Evolutionary conservation across 352 stramenopile species (phyloP).

Genomic region (Globisporangium takayamanum): DNA sequence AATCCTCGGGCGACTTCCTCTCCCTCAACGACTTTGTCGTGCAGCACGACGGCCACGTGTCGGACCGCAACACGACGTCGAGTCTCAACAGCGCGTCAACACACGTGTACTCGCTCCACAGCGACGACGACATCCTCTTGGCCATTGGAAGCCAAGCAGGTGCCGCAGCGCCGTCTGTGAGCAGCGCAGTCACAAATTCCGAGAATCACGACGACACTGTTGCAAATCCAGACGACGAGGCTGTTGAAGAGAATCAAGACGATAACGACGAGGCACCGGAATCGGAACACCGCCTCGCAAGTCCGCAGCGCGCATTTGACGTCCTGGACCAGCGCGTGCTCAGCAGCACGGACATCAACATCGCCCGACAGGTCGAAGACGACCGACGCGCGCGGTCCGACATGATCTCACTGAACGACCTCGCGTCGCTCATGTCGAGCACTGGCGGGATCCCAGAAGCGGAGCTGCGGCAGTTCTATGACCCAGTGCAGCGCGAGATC

Average conservation of each 20-base stretch:
- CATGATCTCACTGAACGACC: constrained; percentile 14
- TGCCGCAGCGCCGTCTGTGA: constrained; percentile 1
- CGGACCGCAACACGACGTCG: constrained; percentile 10
- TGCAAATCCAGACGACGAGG: not conserved
- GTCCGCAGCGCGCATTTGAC: not conserved
- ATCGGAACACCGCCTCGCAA: not conserved
- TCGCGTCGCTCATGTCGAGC: not conserved
- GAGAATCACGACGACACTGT: not conserved
- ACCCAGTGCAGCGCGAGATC: constrained; percentile 9
- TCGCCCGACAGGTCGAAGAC: not conserved
- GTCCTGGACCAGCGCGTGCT: not conserved
- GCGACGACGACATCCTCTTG: constrained; percentile 16
- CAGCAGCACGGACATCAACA: constrained; percentile 11
- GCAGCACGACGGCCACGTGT: constrained; percentile 21
- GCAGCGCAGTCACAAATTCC: not conserved
- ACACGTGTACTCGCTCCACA: constrained; percentile 17
- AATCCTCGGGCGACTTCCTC: constrained; percentile 29
- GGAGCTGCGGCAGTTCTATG: constrained; percentile 4
- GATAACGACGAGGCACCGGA: not conserved
- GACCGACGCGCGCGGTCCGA: constrained; percentile 5
- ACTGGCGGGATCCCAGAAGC: constrained; percentile 3
- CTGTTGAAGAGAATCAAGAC: not conserved
- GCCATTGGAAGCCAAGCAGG: constrained; percentile 9
- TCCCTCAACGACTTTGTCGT: constrained; percentile 46
- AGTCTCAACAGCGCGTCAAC: constrained; percentile 24